Evolutionary conservation across 176 grass and related monocot species (phyloP).

Genomic region (Elymus sibiricus): DNA sequence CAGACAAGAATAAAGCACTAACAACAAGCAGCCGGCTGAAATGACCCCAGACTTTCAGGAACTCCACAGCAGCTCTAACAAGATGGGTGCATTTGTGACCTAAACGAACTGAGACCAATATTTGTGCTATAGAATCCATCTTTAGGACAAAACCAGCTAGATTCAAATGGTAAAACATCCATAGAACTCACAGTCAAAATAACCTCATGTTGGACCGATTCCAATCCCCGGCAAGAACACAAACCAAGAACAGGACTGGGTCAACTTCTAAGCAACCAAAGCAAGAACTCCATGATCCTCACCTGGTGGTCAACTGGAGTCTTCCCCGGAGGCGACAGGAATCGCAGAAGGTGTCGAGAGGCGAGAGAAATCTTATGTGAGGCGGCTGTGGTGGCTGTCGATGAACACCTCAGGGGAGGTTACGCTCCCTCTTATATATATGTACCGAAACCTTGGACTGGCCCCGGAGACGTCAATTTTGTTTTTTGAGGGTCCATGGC

Average conservation of each 20-base stretch:
- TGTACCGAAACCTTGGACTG: constrained; percentile 28
- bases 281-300: constrained; percentile 3
- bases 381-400: neutral
- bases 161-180: neutral
- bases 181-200: neutral
- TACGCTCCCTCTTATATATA: constrained; percentile 44
- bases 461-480: constrained; percentile 6
- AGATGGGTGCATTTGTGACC: neutral
- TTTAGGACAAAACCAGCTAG: neutral
- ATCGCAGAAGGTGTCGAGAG: neutral
- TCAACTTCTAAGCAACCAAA: neutral
- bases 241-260: neutral
- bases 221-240: neutral
- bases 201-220: neutral
- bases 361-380: constrained; percentile 2
- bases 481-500: neutral
- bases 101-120: neutral
- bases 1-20: constrained; percentile 23
- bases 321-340: constrained; percentile 1
- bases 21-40: constrained; percentile 30
- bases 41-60: constrained; percentile 14
- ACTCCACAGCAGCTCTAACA: constrained; percentile 28
- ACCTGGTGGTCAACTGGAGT: constrained; percentile 6
- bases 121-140: neutral
- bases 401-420: constrained; percentile 20